Evolutionary conservation across 2,329 filamentous ascomycete species (phyloP).

Genomic region (Tolypocladium paradoxum): DNA sequence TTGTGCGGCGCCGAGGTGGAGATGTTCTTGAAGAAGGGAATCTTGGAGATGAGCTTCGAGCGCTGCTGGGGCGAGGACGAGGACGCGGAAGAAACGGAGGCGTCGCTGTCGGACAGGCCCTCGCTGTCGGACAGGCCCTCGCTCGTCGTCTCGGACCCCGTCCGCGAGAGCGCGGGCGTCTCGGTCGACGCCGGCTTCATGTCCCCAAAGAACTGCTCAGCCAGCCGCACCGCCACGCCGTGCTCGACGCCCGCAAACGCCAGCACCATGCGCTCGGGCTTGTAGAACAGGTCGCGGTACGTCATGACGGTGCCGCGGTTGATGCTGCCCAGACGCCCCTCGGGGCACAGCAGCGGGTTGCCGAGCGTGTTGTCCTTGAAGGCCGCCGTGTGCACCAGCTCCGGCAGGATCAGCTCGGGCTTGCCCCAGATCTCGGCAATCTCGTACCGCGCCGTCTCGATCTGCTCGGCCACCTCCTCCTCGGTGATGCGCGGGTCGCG

Average conservation of each 20-base stretch:
- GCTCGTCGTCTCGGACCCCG: slow-evolving; percentile 50
- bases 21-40: slow-evolving; percentile 85
- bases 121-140: slow-evolving; percentile 31
- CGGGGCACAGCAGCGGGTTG: slow-evolving; percentile 83
- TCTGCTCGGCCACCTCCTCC: slow-evolving; percentile 74
- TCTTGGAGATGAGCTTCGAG: slow-evolving; percentile 64
- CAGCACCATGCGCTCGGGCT: slow-evolving; percentile 83
- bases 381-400: slow-evolving; percentile 89
- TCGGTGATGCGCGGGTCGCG: slow-evolving; percentile 76
- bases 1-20: slow-evolving; percentile 60
- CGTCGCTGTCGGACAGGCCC: slow-evolving; percentile 24
- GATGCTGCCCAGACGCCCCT: slow-evolving; percentile 69
- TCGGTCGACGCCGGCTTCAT: slow-evolving; percentile 47
- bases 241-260: slow-evolving; percentile 92
- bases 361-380: slow-evolving; percentile 95
- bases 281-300: slow-evolving; percentile 77
- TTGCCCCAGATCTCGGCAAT: slow-evolving; percentile 97
- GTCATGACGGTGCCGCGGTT: slow-evolving; percentile 60
- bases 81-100: slow-evolving; percentile 20
- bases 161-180: slow-evolving; percentile 38
- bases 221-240: slow-evolving; percentile 63
- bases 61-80: slow-evolving; percentile 30
- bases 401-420: slow-evolving; percentile 88
- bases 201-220: slow-evolving; percentile 82
- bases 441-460: slow-evolving; percentile 89